Percentiles rank a stretch among this genome's conserved stretches.
Evolutionary conservation across 1,139 yeast genomes (phyloP).

Genomic region (Debaryomyces nepalensis): DNA sequence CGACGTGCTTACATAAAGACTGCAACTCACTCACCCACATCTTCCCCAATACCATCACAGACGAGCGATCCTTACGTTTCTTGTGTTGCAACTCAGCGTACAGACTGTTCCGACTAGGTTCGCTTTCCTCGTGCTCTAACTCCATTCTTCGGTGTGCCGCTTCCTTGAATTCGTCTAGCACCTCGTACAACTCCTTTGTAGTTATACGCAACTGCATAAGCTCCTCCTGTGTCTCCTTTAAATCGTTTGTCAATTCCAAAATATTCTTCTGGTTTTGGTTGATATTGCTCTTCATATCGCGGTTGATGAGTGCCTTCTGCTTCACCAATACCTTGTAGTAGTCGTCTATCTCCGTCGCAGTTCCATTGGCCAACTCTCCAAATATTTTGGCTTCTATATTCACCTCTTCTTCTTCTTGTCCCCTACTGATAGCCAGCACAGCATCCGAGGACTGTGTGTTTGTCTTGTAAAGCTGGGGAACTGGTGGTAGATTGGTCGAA

Average conservation of each 20-base stretch:
- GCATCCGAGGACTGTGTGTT: constrained; percentile 15
- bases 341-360: constrained; percentile 74
- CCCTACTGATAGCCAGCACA: constrained; percentile 11
- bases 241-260: constrained; percentile 66
- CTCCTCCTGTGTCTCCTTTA: constrained; percentile 66
- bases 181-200: constrained; percentile 64
- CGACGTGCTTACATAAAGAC: constrained; percentile 78
- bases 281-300: constrained; percentile 67
- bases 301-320: constrained; percentile 58
- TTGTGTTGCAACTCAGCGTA: constrained; percentile 6
- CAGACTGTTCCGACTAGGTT: constrained; percentile 14
- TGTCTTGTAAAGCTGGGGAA: constrained; percentile 36
- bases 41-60: constrained; percentile 73
- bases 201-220: constrained; percentile 62
- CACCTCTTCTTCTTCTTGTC: constrained; percentile 19
- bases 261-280: constrained; percentile 77
- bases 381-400: constrained; percentile 47
- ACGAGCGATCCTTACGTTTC: constrained; percentile 60
- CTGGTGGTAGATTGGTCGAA: constrained; percentile 40
- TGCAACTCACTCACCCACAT: constrained; percentile 82
- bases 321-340: constrained; percentile 62
- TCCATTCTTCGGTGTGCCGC: constrained; percentile 67
- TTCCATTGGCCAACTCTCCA: constrained; percentile 61
- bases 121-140: constrained; percentile 31
- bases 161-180: constrained; percentile 68